Evolutionary conservation across 768 basidiomycete genomes (phyloP).

Genomic region (Daedalea quercina): DNA sequence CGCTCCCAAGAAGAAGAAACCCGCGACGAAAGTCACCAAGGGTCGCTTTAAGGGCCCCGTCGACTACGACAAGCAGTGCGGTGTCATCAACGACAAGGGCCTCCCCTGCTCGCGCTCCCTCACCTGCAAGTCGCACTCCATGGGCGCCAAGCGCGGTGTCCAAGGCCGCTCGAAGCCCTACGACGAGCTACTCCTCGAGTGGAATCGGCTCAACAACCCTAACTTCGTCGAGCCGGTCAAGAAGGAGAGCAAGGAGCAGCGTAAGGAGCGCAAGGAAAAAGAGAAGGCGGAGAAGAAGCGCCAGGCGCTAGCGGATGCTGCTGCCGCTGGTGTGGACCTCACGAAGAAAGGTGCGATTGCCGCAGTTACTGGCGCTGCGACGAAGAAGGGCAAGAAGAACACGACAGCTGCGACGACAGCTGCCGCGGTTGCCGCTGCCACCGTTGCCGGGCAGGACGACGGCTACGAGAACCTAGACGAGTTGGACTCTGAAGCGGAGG

Average conservation of each 20-base stretch:
- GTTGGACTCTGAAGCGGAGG: constrained; percentile 79
- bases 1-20: constrained; percentile 73
- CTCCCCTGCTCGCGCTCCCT: constrained; percentile 91
- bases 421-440: constrained; percentile 32
- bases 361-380: constrained; percentile 21
- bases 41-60: constrained; percentile 81
- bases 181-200: constrained; percentile 85
- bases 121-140: constrained; percentile 96
- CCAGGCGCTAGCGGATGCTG: constrained; percentile 62
- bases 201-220: constrained; percentile 84
- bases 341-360: constrained; percentile 35
- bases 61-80: constrained; percentile 88
- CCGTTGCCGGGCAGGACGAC: constrained; percentile 51
- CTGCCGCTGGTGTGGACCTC: constrained; percentile 46
- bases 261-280: constrained; percentile 75
- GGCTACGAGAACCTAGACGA: constrained; percentile 68
- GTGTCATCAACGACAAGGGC: constrained; percentile 94
- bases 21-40: constrained; percentile 65
- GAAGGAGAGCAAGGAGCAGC: constrained; percentile 79
- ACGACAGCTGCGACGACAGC: constrained; percentile 33
- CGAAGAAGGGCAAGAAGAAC: constrained; percentile 66
- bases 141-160: constrained; percentile 93
- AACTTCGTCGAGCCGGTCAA: constrained; percentile 87
- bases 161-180: constrained; percentile 77
- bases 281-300: constrained; percentile 83